Evolutionary conservation across 192 early-diverging fungal species (phyloP), one percentile per base, ranked within the genome.

Genomic region (Linnemannia zychae): DNA sequence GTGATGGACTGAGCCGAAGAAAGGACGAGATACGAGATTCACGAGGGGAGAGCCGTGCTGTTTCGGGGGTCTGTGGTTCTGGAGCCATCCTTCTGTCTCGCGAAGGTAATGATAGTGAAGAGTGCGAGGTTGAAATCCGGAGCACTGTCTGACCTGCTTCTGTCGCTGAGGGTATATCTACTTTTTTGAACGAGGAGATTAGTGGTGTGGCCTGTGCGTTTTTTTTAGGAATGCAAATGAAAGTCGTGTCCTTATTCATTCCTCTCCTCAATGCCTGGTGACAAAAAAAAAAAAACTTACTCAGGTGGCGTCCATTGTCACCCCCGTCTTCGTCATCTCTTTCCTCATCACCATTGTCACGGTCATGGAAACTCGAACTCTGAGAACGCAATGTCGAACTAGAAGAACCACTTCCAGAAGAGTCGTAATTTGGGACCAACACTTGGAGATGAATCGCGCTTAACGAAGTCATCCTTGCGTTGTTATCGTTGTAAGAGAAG

Each of bases 371-470:
- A 22, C 46, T 69, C 9, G 49, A 18, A 12, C 20, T 40, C 5
- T 13, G 18, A 17, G 78, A 74, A 17, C 9, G 46, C 24, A 80
- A 13, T 2, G 78, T 80, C 15, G 71, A 53, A 38, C 48, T 67
- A 34, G 60, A 67, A 7, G 78, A 74, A 9, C 28, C 74, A 16
- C 31, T 73, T 52, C 60, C 40, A 44, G 52, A 57, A 18, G 77
- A 48, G 33, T 53, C 4, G 28, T 79, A 60, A 4, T 34, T 50
- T 2, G 77, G 69, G 7, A 37, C 28, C 53, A 72, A 47, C 31
- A 72, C 47, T 24, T 74, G 71, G 12, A 80, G 72, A 20, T 68
- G 71, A 38, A 80, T 80, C 16, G 48, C 72, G 24, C 48, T 74
- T 28, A 74, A 47, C 18, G 78, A 74, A 18, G 78, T 74, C 78